phyloP scores from a whole-genome alignment of 1,139 yeast species.

The Zygoascus sp. region DNA sequence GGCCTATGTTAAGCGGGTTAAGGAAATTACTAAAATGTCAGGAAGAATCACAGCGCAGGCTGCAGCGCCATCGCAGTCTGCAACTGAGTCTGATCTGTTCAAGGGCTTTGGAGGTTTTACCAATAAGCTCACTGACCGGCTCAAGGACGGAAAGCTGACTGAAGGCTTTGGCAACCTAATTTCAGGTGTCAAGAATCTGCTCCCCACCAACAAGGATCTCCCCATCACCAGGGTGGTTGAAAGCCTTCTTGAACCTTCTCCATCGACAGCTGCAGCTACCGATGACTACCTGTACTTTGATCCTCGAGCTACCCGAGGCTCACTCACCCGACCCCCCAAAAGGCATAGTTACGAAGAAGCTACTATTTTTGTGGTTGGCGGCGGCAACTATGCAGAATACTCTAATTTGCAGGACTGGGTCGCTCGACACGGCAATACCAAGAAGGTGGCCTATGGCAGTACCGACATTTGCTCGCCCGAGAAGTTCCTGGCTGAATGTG shows the following conservation, averaged over 20 bases:
- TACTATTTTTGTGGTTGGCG: conserved; percentile 89
- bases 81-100: conserved; percentile 40
- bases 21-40: conserved; percentile 70
- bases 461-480: conserved; percentile 75
- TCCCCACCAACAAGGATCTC: conserved; percentile 82
- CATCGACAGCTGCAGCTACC: conserved; percentile 54
- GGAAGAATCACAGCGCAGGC: conserved; percentile 35
- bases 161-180: conserved; percentile 90
- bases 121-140: conserved; percentile 64
- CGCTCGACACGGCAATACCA: conserved; percentile 36
- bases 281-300: conserved; percentile 90
- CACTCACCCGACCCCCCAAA: conserved; percentile 83
- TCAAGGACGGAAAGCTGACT: conserved; percentile 51
- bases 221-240: conserved; percentile 90
- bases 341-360: conserved; percentile 78
- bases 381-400: conserved; percentile 92
- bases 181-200: conserved; percentile 77
- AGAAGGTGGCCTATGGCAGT: conserved; percentile 74
- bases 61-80: conserved; percentile 27
- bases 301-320: conserved; percentile 80
- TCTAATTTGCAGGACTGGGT: conserved; percentile 93
- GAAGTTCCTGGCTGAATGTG: conserved; percentile 70
- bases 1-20: conserved; percentile 69
- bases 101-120: conserved; percentile 77
- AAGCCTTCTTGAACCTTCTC: conserved; percentile 82